Percentiles rank a stretch among this genome's conserved stretches.
These are phyloP conservation scores for Kazachstania kunashirensis DNA, from an alignment of 805 yeast species.

Conservation along the genomic window DNA sequence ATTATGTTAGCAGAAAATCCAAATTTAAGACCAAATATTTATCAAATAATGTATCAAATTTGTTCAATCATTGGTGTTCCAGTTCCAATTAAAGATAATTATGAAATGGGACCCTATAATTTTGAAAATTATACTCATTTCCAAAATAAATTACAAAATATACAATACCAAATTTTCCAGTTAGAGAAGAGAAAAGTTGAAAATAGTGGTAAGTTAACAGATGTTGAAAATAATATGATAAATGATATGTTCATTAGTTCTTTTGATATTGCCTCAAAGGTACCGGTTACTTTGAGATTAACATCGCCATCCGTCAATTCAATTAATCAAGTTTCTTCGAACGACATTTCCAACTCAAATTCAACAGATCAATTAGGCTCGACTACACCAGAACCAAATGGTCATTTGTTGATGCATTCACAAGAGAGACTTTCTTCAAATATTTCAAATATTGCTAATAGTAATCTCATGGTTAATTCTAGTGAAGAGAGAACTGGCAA, in stretches of 20 bases:
- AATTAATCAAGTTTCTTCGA: background rate
- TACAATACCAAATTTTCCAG: slow-evolving; percentile 24
- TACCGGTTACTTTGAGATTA: slow-evolving; percentile 10
- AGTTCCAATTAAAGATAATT: slow-evolving; percentile 38
- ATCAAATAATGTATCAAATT: slow-evolving; percentile 61
- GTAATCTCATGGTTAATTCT: background rate
- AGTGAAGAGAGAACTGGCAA: background rate
- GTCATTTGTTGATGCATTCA: background rate
- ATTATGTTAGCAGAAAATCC: slow-evolving; percentile 83
- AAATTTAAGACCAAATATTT: slow-evolving; percentile 72
- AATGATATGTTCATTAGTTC: slow-evolving; percentile 21
- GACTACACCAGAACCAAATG: background rate
- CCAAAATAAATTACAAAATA: slow-evolving; percentile 31
- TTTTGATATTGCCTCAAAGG: slow-evolving; percentile 26
- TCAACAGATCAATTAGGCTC: background rate
- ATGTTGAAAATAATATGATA: slow-evolving; percentile 13
- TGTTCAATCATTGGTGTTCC: slow-evolving; percentile 50
- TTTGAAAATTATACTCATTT: slow-evolving; percentile 47
- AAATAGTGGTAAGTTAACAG: slow-evolving; percentile 8
- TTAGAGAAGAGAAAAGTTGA: slow-evolving; percentile 18
- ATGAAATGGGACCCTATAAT: slow-evolving; percentile 43
- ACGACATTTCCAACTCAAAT: background rate
- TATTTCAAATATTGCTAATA: background rate
- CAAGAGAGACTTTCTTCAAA: slow-evolving; percentile 1
- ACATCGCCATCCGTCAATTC: background rate